Base-by-base conservation (phyloP, 352 stramenopile species). In the Globisporangium cystogenes region DNA sequence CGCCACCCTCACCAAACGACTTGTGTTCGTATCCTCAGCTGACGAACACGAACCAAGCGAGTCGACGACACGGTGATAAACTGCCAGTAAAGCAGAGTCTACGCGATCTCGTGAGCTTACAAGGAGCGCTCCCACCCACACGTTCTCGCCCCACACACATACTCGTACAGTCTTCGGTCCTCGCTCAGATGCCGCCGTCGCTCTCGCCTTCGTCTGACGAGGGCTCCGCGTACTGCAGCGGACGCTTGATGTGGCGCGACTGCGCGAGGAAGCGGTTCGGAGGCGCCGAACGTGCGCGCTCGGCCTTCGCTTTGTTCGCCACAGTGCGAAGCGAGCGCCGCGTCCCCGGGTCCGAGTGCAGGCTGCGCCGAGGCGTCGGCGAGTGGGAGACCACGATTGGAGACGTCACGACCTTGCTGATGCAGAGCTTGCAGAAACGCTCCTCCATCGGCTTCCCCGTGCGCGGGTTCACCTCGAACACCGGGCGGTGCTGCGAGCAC, bases 361-460 rank as follows among this genome's bases (percentile, higher is more conserved):
- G 24, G 16, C 49, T 55, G 1, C 29, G 37, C 7, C 49, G 40
- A 16, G 15, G n/a, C 16, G 11, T 41, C 12, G 27, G 29, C 10
- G 46, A 26, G 21, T 46, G 31, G 1, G 33, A n/a, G 20, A 42
- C 27, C 11, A 31, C 4, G 0, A 49, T 1, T 16, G 51, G 51
- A 1, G 51, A 43, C 23, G 42, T 23, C 8, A 57, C 41, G 29
- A 57, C 31, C 20, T 57, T 57, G 41, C 41, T 51, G 42, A 51
- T 35, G 51, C 51, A 57, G 20, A 57, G 44, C 44, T 59, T 59
- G 53, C 53, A 59, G 33, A 59, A 59, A 6, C 53, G 39, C 44
- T 48, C 44, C 7, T 40, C 35, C 29, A 59, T 21, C 0, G 53
- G 44, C 23, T 43, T 47, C 8, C 39, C 31, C n/a, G 27, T 51